A percentile compares a stretch with the other conserved stretches of the same genome.
Evolutionary conservation across 441 rosid genomes (phyloP).

Genomic region (Euphorbia schlechtendalii): DNA sequence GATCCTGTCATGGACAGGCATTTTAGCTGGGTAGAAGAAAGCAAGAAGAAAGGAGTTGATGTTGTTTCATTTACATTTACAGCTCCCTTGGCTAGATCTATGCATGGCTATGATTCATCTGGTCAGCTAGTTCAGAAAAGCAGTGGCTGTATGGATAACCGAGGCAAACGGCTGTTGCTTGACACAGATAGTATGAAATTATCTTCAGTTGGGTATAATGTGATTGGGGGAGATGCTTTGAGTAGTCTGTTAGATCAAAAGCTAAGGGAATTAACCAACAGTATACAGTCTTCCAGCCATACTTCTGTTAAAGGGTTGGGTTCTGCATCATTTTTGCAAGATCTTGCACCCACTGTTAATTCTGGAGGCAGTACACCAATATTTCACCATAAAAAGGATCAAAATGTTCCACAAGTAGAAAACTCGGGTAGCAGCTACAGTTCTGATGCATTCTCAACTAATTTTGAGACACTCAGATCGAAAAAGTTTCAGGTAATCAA

Average conservation of each 20-base stretch:
- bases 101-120: slow-evolving; percentile 37
- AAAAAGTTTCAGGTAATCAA: slow-evolving; percentile 49
- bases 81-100: slow-evolving; percentile 55
- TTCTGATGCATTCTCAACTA: slow-evolving; percentile 26
- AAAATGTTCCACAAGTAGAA: slow-evolving; percentile 11
- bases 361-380: slow-evolving; percentile 18
- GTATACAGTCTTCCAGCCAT: slow-evolving; percentile 47
- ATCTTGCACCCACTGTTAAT: slow-evolving; percentile 18
- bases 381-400: slow-evolving; percentile 21
- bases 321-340: slow-evolving; percentile 29
- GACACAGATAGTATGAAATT: slow-evolving; percentile 41
- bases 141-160: slow-evolving; percentile 23
- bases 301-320: slow-evolving; percentile 38
- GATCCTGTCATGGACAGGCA: slow-evolving; percentile 34
- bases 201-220: slow-evolving; percentile 55
- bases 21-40: slow-evolving; percentile 53
- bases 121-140: slow-evolving; percentile 26
- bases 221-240: slow-evolving; percentile 60
- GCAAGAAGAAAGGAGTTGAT: slow-evolving; percentile 61
- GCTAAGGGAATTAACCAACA: slow-evolving; percentile 54
- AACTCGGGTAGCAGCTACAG: slow-evolving; percentile 20
- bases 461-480: slow-evolving; percentile 24
- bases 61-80: slow-evolving; percentile 89
- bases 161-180: slow-evolving; percentile 43
- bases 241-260: slow-evolving; percentile 72